A percentile compares a stretch with the other conserved stretches of the same genome.
phyloP scores from a whole-genome alignment of 73 alveolate genomes.

The Symbiodinium natans region DNA sequence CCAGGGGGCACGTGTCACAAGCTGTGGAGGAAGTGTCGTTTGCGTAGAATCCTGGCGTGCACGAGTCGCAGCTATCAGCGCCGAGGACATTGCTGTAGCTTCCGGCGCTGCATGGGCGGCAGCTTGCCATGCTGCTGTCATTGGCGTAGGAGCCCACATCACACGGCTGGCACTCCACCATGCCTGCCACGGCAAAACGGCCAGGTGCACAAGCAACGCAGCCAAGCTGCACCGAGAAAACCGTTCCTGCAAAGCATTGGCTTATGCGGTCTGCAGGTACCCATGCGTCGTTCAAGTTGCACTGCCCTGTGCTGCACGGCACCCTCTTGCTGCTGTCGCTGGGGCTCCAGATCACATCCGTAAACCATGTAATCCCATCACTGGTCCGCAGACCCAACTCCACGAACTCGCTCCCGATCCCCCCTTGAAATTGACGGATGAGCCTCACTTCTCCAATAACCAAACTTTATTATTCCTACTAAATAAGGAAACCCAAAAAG shows the following conservation, averaged over 20 bases:
- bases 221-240: neutral
- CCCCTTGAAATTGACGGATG: neutral
- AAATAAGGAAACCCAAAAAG: no score
- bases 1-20: neutral
- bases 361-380: neutral
- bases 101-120: neutral
- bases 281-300: neutral
- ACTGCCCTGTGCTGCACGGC: neutral
- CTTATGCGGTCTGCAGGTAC: neutral
- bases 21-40: neutral
- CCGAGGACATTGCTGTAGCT: neutral
- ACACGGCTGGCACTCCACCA: constrained; percentile 16
- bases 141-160: constrained; percentile 24
- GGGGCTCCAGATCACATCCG: neutral
- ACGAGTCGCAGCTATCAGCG: neutral
- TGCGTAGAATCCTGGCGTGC: neutral
- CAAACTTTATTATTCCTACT: no score
- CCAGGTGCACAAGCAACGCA: constrained; percentile 27
- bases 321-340: neutral
- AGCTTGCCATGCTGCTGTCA: neutral
- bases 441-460: no score
- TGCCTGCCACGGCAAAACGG: constrained; percentile 6
- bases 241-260: neutral
- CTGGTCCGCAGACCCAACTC: neutral
- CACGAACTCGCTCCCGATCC: neutral